Base-by-base conservation (phyloP, 2,329 filamentous ascomycete genomes). In the Penicillium sclerotigenum region DNA sequence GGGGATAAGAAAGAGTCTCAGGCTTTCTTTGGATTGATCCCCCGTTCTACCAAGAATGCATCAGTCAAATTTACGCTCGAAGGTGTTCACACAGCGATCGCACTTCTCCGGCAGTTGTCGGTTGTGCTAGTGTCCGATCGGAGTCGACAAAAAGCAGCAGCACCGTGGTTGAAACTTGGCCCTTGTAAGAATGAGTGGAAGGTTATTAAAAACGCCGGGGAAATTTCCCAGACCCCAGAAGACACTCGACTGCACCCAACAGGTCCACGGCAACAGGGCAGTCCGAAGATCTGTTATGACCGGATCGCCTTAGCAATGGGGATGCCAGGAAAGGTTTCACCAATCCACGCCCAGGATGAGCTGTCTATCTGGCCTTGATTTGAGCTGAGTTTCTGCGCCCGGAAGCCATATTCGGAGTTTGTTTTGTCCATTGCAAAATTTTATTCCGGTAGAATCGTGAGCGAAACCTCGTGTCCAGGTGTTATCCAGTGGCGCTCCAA, bases 81-180 rank as follows among this genome's bases (percentile, higher is more conserved):
- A 22, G 61, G 59, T 26, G 41, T 65, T 10, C 47, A 28, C 10
- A 58, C 62, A 4, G 61, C 48, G 2, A 42, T 65, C 14, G 59
- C 62, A 7, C 50, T 66, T 5, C 57, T 62, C 7, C 51, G 60
- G 7, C 61, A 65, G 26, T 31, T 66, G 13, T 26, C 62, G 9
- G 58, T 58, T 16, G 45, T 61, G 14, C 37, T 66, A 13, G 28
- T 51, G 41, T 54, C 59, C 5, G 46, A 60, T 45, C 51, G n/a
- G 5, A 22, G 4, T 14, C 34, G 51, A 33, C 34, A 24, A 11
- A 40, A 47, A 24, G 9, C n/a, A 38, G 26, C 8, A 13, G 24
- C 34, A 26, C 33, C 51, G 18, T 47, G 51, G 51, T 40, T 40
- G 5, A 40, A 37, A 26, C 20, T 48, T 5, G 18, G 28, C 9